Conservation (phyloP, 164 flowering plant species). For the Nymphaea thermarum region DNA sequence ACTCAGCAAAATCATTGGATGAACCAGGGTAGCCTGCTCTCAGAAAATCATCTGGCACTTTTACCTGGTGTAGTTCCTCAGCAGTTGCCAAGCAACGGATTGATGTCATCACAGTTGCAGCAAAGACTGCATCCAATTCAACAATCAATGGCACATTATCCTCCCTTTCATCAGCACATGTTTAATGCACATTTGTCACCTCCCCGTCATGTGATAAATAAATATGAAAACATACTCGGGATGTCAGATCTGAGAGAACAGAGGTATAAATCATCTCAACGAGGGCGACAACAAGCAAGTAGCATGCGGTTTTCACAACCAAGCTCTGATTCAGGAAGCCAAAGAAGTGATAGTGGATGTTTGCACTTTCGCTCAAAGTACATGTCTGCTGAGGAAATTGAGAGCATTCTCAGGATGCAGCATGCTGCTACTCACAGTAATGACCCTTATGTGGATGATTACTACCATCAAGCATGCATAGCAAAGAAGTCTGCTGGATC, state of each 20-base stretch:
- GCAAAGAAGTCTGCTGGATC: slow-evolving; percentile 35
- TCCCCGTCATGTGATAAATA: slow-evolving; percentile 29
- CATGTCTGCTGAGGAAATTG: slow-evolving; percentile 48
- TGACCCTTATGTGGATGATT: slow-evolving; percentile 58
- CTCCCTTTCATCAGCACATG: slow-evolving; percentile 34
- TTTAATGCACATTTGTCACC: slow-evolving; percentile 35
- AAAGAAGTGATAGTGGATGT: slow-evolving; percentile 28
- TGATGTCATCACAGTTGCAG: slow-evolving; percentile 26
- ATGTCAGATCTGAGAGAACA: slow-evolving; percentile 19
- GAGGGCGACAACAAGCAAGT: slow-evolving; percentile 13
- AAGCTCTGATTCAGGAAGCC: slow-evolving; percentile 22
- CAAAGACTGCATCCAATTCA: slow-evolving; percentile 28
- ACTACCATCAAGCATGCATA: slow-evolving; percentile 52
- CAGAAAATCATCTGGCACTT: slow-evolving; percentile 27
- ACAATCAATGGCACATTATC: slow-evolving; percentile 30
- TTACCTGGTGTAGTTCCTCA: slow-evolving; percentile 36
- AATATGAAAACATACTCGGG: slow-evolving; percentile 30
- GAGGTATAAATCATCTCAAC: slow-evolving; percentile 21
- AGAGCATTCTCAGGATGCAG: slow-evolving; percentile 44
- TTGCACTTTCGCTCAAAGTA: slow-evolving; percentile 42
- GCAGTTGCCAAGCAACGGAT: slow-evolving; percentile 39
- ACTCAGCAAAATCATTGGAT: slow-evolving; percentile 34
- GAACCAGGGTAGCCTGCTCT: slow-evolving; percentile 22
- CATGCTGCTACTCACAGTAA: slow-evolving; percentile 53
- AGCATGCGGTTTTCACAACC: slow-evolving; percentile 20